Percentiles rank a stretch among this genome's conserved stretches.
These are phyloP conservation scores for Taxillus chinensis DNA, from an alignment of 164 flowering plant species.

Conservation along the genomic window DNA sequence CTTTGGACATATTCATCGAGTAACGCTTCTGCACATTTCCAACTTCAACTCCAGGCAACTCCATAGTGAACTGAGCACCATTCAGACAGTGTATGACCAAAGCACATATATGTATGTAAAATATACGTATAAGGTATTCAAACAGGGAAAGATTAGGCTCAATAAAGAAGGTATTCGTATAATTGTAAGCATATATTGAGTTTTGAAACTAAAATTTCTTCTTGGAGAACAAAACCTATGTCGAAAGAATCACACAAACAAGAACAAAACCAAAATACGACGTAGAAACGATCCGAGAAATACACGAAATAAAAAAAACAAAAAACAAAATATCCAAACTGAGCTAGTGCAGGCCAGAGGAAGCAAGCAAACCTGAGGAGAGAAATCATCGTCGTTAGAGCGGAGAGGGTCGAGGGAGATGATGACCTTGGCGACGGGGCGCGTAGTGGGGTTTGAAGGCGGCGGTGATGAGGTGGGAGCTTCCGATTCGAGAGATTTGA, in stretches of 20 bases:
- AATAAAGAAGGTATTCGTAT: no score
- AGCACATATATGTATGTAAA: no score
- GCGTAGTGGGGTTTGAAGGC: neutral
- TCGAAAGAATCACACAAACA: no score
- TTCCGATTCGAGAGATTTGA: neutral
- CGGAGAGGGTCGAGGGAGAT: neutral
- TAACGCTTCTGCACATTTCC: slow-evolving; percentile 48
- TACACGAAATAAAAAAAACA: no score
- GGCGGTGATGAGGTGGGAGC: neutral
- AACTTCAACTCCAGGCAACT: slow-evolving; percentile 44
- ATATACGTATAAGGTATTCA: no score
- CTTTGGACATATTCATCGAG: slow-evolving; percentile 64
- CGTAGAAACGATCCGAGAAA: no score
- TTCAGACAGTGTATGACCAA: slow-evolving; percentile 11
- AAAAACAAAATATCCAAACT: no score
- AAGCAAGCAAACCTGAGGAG: neutral
- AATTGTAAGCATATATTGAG: no score
- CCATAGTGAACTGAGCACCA: slow-evolving; percentile 73
- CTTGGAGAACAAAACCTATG: no score
- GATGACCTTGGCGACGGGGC: neutral
- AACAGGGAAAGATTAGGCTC: no score
- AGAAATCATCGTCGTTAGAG: neutral
- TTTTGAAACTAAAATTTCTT: no score
- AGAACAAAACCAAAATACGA: no score
- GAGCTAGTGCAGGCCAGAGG: neutral